These are phyloP conservation scores for Sequoiadendron giganteum DNA, from an alignment of 75 land plant genomes.

Conservation along the genomic window DNA sequence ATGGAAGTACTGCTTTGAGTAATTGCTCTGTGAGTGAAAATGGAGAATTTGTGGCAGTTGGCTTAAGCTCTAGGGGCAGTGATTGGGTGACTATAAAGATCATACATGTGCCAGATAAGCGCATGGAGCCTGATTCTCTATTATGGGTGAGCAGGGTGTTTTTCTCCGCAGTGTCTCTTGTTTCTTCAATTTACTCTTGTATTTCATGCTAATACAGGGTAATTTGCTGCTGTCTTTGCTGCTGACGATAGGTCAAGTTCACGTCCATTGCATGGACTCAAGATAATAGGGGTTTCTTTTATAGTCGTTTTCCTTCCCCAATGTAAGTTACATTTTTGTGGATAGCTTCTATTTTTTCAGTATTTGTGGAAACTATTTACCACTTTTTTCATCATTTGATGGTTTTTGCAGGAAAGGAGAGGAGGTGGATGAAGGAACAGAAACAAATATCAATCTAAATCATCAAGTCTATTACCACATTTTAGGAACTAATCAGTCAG, in stretches of 20 bases:
- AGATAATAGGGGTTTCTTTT: conserved; percentile 53
- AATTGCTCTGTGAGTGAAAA: conserved; percentile 35
- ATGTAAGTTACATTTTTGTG: conserved; percentile 15
- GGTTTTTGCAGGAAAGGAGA: conserved; percentile 15
- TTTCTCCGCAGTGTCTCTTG: background rate
- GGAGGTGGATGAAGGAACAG: conserved; percentile 44
- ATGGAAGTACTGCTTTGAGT: conserved; percentile 44
- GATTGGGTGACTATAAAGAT: conserved; percentile 53
- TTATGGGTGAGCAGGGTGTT: conserved; percentile 31
- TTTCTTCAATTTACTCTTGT: conserved; percentile 2
- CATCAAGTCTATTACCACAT: conserved; percentile 49
- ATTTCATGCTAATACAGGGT: background rate
- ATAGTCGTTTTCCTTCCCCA: conserved; percentile 49
- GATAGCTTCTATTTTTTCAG: background rate
- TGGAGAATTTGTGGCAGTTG: conserved; percentile 41
- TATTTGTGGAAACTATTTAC: background rate
- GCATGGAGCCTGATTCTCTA: conserved; percentile 30
- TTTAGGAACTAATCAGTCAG: conserved; percentile 52
- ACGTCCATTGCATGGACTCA: conserved; percentile 52
- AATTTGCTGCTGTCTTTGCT: background rate
- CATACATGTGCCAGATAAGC: conserved; percentile 41
- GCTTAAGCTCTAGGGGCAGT: conserved; percentile 55
- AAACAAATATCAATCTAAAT: conserved; percentile 40
- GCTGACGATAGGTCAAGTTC: conserved; percentile 57
- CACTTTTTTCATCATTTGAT: background rate